Evolutionary conservation across 441 rosid species (phyloP).

Genomic region (Pelargonium australe): DNA sequence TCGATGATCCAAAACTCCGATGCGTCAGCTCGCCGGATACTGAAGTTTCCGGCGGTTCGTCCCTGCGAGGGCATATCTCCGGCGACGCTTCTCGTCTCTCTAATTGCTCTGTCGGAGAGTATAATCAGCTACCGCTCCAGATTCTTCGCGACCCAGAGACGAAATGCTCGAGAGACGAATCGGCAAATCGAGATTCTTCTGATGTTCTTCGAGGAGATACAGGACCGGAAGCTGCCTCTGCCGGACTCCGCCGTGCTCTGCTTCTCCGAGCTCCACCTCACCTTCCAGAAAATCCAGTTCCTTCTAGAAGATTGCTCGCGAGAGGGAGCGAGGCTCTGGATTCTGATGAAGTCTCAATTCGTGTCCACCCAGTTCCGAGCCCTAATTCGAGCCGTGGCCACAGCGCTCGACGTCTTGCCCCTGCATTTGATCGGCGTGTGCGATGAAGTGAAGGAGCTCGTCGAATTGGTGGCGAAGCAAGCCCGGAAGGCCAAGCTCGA

Average conservation of each 20-base stretch:
- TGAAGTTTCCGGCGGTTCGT: slow-evolving; percentile 61
- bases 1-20: slow-evolving; percentile 35
- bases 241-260: slow-evolving; percentile 34
- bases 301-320: slow-evolving; percentile 61
- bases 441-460: slow-evolving; percentile 55
- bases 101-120: slow-evolving; percentile 34
- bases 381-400: slow-evolving; percentile 41
- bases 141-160: slow-evolving; percentile 45
- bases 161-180: slow-evolving; percentile 38
- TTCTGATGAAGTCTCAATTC: slow-evolving; percentile 46
- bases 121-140: slow-evolving; percentile 36
- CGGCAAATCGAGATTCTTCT: slow-evolving; percentile 46
- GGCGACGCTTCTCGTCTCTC: slow-evolving; percentile 45
- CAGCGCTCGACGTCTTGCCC: slow-evolving; percentile 51
- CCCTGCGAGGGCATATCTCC: slow-evolving; percentile 55
- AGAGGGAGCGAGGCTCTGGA: slow-evolving; percentile 54
- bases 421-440: slow-evolving; percentile 40
- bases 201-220: slow-evolving; percentile 52
- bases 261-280: slow-evolving; percentile 59
- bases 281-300: slow-evolving; percentile 56
- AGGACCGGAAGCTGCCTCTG: slow-evolving; percentile 20
- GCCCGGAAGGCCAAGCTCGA: slow-evolving; percentile 42
- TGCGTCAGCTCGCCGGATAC: slow-evolving; percentile 44
- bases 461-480: slow-evolving; percentile 51
- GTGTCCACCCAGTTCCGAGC: slow-evolving; percentile 45